Evolutionary conservation across 2,329 filamentous ascomycete species (phyloP).

Genomic region (Stemphylium lycopersici): DNA sequence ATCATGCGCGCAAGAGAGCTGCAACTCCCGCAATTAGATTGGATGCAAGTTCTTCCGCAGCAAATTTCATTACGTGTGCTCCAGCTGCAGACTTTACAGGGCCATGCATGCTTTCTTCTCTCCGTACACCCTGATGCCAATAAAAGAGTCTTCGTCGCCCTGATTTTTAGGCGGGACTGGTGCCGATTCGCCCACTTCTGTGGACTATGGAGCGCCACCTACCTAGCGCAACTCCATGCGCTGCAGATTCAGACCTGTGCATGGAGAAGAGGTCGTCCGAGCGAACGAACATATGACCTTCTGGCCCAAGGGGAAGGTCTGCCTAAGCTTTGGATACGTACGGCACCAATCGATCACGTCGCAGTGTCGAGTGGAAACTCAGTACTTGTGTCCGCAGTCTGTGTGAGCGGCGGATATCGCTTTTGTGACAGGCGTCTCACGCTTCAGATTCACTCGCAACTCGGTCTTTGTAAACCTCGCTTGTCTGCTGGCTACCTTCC

Average conservation of each 20-base stretch:
- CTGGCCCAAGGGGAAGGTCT: background rate
- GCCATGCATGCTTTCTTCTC: slow-evolving; percentile 3
- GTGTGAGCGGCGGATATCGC: too few species aligned
- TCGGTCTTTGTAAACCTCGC: too few species aligned
- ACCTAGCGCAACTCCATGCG: background rate
- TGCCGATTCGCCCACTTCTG: slow-evolving; percentile 3
- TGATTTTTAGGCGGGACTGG: slow-evolving; percentile 6
- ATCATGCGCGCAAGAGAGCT: slow-evolving; percentile 2
- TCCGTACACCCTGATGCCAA: background rate
- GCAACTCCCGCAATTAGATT: background rate
- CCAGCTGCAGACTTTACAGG: slow-evolving; percentile 2
- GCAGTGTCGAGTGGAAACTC: too few species aligned
- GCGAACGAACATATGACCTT: background rate
- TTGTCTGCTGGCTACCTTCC: too few species aligned
- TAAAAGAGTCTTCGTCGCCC: slow-evolving; percentile 3
- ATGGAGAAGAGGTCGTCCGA: background rate
- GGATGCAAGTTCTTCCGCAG: background rate
- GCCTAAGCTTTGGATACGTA: background rate
- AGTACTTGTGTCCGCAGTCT: too few species aligned
- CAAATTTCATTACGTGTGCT: slow-evolving; percentile 7
- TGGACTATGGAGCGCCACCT: slow-evolving; percentile 1
- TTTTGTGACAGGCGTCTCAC: too few species aligned
- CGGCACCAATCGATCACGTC: background rate
- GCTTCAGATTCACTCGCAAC: too few species aligned
- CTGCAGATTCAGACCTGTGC: background rate